These are phyloP conservation scores for Paecilomyces sp. DNA, from an alignment of 2,329 filamentous ascomycete genomes.

Conservation along the genomic window DNA sequence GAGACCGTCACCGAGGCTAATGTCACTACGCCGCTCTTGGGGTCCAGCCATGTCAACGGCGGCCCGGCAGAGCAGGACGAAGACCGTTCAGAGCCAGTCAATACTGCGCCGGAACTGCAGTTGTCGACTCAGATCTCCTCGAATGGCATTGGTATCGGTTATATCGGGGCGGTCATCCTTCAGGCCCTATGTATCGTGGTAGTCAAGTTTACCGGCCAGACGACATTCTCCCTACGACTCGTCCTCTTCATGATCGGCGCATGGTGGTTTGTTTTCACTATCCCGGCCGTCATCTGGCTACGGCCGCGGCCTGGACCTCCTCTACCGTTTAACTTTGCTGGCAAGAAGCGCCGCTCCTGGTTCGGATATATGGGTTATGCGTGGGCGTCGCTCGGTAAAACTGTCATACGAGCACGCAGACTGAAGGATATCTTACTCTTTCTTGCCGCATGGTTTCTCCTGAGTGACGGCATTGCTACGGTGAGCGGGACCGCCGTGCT, in stretches of 20 bases:
- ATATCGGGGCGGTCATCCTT: conserved; percentile 75
- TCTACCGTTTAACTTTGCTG: conserved; percentile 40
- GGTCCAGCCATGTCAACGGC: conserved; percentile 7
- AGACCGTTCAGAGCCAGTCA: conserved; percentile 3
- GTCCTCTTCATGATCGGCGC: conserved; percentile 79
- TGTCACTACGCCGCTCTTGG: conserved; percentile 20
- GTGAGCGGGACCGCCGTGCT: conserved; percentile 90
- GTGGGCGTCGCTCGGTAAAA: conserved; percentile 80
- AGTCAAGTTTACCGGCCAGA: conserved; percentile 64
- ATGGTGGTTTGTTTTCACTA: conserved; percentile 91
- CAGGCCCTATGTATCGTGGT: conserved; percentile 76
- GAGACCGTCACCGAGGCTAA: conserved; percentile 11
- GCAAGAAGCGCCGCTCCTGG: conserved; percentile 46
- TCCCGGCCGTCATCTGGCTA: conserved; percentile 82
- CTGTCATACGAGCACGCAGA: conserved; percentile 64
- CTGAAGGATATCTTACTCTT: conserved; percentile 79
- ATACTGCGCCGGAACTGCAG: conserved; percentile 58
- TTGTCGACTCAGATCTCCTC: conserved; percentile 88
- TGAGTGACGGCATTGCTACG: conserved; percentile 90
- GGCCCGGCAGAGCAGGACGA: not conserved
- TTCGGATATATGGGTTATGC: conserved; percentile 70
- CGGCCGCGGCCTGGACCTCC: conserved; percentile 84
- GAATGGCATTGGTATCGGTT: conserved; percentile 88
- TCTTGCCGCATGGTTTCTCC: conserved; percentile 83
- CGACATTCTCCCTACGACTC: conserved; percentile 76